These are phyloP conservation scores for Mycena polygramma DNA, from an alignment of 768 basidiomycete species.

Conservation along the genomic window DNA sequence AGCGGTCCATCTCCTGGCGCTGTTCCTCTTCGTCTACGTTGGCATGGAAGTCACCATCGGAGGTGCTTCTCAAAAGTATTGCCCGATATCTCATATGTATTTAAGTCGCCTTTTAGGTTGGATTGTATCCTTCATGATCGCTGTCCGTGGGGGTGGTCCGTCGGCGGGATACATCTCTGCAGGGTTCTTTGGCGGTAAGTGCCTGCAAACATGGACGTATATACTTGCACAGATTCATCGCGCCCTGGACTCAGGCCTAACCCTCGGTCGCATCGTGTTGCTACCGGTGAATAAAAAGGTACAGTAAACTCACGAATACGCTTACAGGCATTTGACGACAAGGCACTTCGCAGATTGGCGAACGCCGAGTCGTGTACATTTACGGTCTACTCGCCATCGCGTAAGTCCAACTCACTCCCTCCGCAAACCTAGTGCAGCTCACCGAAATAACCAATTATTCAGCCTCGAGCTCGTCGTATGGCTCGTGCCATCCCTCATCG, in stretches of 20 bases:
- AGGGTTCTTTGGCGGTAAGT: constrained; percentile 55
- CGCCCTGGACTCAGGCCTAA: constrained; percentile 57
- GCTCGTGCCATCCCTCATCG: constrained; percentile 76
- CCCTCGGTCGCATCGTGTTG: constrained; percentile 60
- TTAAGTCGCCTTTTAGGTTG: constrained; percentile 51
- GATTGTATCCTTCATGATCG: constrained; percentile 66
- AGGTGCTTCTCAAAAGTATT: constrained; percentile 43
- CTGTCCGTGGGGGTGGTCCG: constrained; percentile 59
- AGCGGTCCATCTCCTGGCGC: constrained; percentile 59
- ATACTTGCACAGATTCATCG: background rate
- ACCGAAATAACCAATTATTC: background rate
- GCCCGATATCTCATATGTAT: too few species aligned
- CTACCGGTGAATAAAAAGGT: constrained; percentile 55
- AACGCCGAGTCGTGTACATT: constrained; percentile 52
- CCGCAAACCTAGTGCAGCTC: background rate
- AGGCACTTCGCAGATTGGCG: constrained; percentile 48
- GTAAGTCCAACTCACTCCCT: constrained; percentile 43
- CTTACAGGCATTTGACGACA: too few species aligned
- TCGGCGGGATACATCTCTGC: constrained; percentile 64
- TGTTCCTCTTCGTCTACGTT: constrained; percentile 61
- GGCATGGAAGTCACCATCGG: constrained; percentile 66
- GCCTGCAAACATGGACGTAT: too few species aligned
- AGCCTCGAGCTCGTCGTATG: constrained; percentile 78
- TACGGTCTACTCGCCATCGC: constrained; percentile 58
- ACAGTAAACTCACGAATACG: background rate